Percentiles rank a stretch among this genome's conserved stretches.
These are phyloP conservation scores for Boletellus deceptivus DNA, from an alignment of 1,284 basidiomycete genomes.

Conservation along the genomic window DNA sequence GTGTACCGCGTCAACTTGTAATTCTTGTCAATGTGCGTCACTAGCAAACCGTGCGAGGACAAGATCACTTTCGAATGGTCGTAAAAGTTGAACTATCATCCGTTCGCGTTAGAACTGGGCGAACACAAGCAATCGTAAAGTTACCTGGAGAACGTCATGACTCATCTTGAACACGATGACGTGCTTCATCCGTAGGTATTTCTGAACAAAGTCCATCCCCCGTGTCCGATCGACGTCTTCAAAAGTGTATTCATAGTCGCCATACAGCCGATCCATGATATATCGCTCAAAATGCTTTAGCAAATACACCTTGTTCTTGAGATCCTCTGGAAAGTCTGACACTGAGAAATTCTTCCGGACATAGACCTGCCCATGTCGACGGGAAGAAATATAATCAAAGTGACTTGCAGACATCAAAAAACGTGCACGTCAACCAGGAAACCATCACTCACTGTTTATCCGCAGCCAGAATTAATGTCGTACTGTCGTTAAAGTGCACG, in stretches of 20 bases:
- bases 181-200: conserved; percentile 94
- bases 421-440: not conserved
- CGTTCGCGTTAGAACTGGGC: not conserved
- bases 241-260: conserved; percentile 79
- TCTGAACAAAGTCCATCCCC: conserved; percentile 94
- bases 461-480: conserved; percentile 80
- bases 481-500: conserved; percentile 95
- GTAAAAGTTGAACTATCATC: conserved; percentile 89
- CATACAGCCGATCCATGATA: conserved; percentile 84
- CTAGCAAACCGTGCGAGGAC: conserved; percentile 72
- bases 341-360: conserved; percentile 68
- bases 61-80: conserved; percentile 96
- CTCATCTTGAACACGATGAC: conserved; percentile 96
- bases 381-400: conserved; percentile 80
- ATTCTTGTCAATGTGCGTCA: conserved; percentile 90
- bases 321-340: conserved; percentile 65
- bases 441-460: conserved; percentile 66
- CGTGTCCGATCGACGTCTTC: conserved; percentile 64
- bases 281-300: conserved; percentile 91
- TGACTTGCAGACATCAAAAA: conserved; percentile 47
- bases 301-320: conserved; percentile 87
- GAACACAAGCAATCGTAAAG: conserved; percentile 14
- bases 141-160: conserved; percentile 88
- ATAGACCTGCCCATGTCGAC: conserved; percentile 60
- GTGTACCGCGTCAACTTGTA: conserved; percentile 77